phyloP scores from a whole-genome alignment of 2,329 filamentous ascomycete genomes.

The Botryotinia convoluta region DNA sequence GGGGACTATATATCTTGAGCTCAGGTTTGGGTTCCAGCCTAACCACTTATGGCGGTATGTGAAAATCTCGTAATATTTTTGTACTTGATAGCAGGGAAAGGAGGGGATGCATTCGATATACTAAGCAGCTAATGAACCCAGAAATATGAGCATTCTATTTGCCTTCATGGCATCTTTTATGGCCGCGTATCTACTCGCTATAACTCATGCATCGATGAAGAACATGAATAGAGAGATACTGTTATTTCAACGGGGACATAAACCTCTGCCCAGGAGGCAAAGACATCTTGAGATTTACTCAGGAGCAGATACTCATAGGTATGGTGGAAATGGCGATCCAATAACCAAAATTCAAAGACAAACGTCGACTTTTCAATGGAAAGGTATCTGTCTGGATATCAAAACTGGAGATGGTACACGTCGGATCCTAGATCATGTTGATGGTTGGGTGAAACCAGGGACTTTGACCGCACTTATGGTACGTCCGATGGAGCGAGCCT shows the following conservation, averaged over 20 bases:
- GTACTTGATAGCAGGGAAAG: not conserved
- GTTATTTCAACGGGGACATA: slow-evolving; percentile 69
- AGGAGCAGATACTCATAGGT: slow-evolving; percentile 23
- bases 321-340: not conserved
- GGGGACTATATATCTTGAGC: slow-evolving; percentile 50
- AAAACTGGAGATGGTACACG: slow-evolving; percentile 62
- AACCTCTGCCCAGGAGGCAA: slow-evolving; percentile 31
- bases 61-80: not conserved
- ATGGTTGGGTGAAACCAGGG: slow-evolving; percentile 70
- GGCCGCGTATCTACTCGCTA: slow-evolving; percentile 58
- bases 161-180: slow-evolving; percentile 64
- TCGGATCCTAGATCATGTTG: slow-evolving; percentile 64
- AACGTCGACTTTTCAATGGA: slow-evolving; percentile 29
- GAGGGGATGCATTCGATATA: not conserved
- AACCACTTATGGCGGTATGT: slow-evolving; percentile 58
- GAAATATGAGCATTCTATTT: slow-evolving; percentile 66
- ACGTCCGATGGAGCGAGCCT: not conserved
- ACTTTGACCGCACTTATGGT: slow-evolving; percentile 66
- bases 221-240: slow-evolving; percentile 76
- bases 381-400: slow-evolving; percentile 65
- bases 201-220: slow-evolving; percentile 61
- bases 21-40: slow-evolving; percentile 55
- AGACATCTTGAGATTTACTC: slow-evolving; percentile 19
- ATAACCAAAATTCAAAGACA: slow-evolving; percentile 13
- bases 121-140: slow-evolving; percentile 7